Percentiles rank a stretch among this genome's conserved stretches.
Conservation (phyloP, 352 stramenopile species). For the Pythium coloratum region DNA sequence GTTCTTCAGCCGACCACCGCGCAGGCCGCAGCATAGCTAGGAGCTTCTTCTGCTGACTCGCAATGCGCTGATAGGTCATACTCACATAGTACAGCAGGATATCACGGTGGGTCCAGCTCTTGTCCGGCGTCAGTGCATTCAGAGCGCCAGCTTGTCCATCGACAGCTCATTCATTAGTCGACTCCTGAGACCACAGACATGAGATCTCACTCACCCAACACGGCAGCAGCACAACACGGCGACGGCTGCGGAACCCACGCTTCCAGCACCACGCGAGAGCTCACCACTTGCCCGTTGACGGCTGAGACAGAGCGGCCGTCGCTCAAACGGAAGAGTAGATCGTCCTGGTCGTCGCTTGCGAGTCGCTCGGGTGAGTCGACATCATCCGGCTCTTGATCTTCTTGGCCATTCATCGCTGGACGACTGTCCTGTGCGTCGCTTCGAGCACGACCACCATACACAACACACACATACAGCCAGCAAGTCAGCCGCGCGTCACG, state of each 20-base stretch:
- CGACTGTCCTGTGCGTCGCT: not conserved
- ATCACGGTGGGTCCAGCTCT: constrained; percentile 22
- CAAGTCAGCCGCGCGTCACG: not conserved
- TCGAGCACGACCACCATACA: not conserved
- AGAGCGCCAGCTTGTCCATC: constrained; percentile 37
- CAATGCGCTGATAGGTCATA: constrained; percentile 29
- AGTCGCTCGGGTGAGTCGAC: not conserved
- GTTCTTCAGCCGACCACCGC: constrained; percentile 1
- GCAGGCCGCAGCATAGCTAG: not conserved
- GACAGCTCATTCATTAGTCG: not conserved
- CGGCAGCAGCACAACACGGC: constrained; percentile 66
- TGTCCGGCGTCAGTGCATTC: constrained; percentile 40
- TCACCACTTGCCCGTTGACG: not conserved
- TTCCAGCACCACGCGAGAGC: constrained; percentile 26
- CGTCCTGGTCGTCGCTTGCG: not conserved
- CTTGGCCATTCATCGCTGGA: not conserved
- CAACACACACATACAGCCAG: not conserved
- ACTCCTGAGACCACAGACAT: not conserved
- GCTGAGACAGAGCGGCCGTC: not conserved
- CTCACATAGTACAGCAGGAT: constrained; percentile 30
- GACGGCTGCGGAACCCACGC: constrained; percentile 64
- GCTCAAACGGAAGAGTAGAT: not conserved
- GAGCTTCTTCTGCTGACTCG: constrained; percentile 19
- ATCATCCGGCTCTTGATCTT: not conserved
- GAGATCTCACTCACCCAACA: constrained; percentile 30